A percentile compares a stretch with the other conserved stretches of the same genome.
phyloP scores from a whole-genome alignment of 805 yeast species.

The Blastobotrys chiropterorum region DNA sequence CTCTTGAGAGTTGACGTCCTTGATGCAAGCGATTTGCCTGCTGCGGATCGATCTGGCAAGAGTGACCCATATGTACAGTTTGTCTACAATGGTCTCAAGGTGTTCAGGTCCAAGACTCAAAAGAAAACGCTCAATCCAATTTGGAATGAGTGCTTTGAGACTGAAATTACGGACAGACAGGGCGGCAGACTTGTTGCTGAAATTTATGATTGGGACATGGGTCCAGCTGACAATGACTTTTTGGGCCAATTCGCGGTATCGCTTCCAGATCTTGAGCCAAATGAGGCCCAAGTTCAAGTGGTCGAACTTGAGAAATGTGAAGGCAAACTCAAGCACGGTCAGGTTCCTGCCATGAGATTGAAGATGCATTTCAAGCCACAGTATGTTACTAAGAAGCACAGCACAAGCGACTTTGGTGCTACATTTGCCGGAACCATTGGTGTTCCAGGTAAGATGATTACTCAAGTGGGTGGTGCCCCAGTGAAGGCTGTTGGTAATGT shows the following conservation, averaged over 20 bases:
- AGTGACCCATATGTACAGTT: slow-evolving; percentile 86
- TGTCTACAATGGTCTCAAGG: slow-evolving; percentile 55
- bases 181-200: slow-evolving; percentile 52
- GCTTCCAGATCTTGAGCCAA: slow-evolving; percentile 56
- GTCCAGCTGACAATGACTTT: slow-evolving; percentile 76
- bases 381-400: slow-evolving; percentile 39
- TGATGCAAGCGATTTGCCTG: slow-evolving; percentile 60
- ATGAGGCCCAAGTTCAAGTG: slow-evolving; percentile 43
- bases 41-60: slow-evolving; percentile 89
- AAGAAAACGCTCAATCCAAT: slow-evolving; percentile 88
- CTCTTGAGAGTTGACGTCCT: slow-evolving; percentile 52
- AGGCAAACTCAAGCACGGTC: slow-evolving; percentile 30
- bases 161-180: slow-evolving; percentile 55
- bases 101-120: slow-evolving; percentile 69
- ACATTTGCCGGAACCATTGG: slow-evolving; percentile 22
- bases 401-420: slow-evolving; percentile 16
- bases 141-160: slow-evolving; percentile 67
- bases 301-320: slow-evolving; percentile 36
- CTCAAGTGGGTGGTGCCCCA: slow-evolving; percentile 46
- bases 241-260: slow-evolving; percentile 61
- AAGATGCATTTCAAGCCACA: slow-evolving; percentile 63
- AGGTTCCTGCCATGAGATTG: slow-evolving; percentile 56
- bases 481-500: slow-evolving; percentile 45
- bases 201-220: slow-evolving; percentile 89
- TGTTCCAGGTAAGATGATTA: slow-evolving; percentile 36